Evolutionary conservation across 306 rosid genomes (phyloP), one percentile per base, ranked within the genome.

Genomic region (Vigna reflexopilosa): DNA sequence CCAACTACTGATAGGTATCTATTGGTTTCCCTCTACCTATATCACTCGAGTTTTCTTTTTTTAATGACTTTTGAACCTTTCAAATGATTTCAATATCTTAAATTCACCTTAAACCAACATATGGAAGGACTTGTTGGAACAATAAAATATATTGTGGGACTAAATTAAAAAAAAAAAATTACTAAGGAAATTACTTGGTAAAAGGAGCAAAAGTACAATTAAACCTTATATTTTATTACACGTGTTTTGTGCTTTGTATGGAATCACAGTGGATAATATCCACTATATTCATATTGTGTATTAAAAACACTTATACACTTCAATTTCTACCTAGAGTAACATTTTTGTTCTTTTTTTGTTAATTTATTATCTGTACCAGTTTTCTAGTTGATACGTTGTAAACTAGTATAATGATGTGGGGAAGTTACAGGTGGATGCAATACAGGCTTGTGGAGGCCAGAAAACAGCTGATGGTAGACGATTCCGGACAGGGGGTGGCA

Each of bases 361-460:
- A 32, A 19, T 4, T 78, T 36, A 44, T 52, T 32, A 52, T 54
- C 4, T 61, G 66, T 55, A 44, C 78, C 34, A 70, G 36, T 70
- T 55, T 32, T 54, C 78, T 32, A 70, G 58, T 65, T 63, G 42
- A 49, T 70, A 32, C 77, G 65, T 40, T 56, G 71, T 28, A 68
- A 62, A 79, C 56, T 51, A 75, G 55, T 67, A 50, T 48, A 51
- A 36, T 68, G 80, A 75, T 67, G 15, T 34, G 73, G 47, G 73
- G 32, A 51, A 58, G 54, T 61, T 48, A 38, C 89, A 93, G 96
- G 96, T 93, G 74, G 82, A 88, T 84, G 96, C 94, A 28, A 70
- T 90, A 55, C 94, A 93, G 82, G 82, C 90, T 55, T 90, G 96
- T 73, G 98, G 98, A 56, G 96, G 94, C 70, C 96, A 90, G 89